phyloP scores from a whole-genome alignment of 2,329 filamentous ascomycete genomes.

The Talaromyces sp. region DNA sequence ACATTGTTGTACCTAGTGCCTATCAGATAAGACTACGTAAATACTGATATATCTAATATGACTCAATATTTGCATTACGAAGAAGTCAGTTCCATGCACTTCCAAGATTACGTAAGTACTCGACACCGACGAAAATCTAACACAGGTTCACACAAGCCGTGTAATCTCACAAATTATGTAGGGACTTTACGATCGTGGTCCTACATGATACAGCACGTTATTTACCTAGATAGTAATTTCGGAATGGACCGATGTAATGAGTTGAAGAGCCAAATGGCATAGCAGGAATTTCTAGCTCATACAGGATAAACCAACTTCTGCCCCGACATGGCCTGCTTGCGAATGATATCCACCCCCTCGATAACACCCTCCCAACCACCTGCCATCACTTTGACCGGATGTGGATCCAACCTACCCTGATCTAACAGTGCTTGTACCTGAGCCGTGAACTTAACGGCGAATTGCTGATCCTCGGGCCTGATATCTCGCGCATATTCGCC shows the following conservation, averaged over 20 bases:
- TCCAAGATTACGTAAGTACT: too few species aligned
- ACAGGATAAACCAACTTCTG: conserved; percentile 20
- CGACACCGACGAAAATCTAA: too few species aligned
- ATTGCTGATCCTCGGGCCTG: conserved; percentile 14
- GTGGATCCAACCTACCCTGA: conserved; percentile 18
- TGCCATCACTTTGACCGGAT: conserved; percentile 19
- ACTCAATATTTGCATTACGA: too few species aligned
- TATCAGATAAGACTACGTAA: too few species aligned
- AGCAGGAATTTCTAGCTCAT: neutral
- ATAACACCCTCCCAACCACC: conserved; percentile 19
- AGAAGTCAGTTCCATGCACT: too few species aligned
- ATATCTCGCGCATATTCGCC: conserved; percentile 23
- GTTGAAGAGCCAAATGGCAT: neutral
- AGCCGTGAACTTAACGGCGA: neutral
- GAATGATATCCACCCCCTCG: conserved; percentile 20
- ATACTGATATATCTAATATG: too few species aligned
- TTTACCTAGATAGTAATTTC: too few species aligned
- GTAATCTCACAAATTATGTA: too few species aligned
- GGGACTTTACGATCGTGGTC: too few species aligned
- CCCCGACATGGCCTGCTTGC: conserved; percentile 18
- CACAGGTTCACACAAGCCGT: too few species aligned
- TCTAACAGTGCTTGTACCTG: conserved; percentile 19
- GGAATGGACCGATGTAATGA: neutral
- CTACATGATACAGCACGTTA: too few species aligned
- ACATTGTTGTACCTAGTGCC: conserved; percentile 40